Conservation (phyloP, 495 filamentous ascomycete species). For the Pyrenopolyporus hunteri region DNA sequence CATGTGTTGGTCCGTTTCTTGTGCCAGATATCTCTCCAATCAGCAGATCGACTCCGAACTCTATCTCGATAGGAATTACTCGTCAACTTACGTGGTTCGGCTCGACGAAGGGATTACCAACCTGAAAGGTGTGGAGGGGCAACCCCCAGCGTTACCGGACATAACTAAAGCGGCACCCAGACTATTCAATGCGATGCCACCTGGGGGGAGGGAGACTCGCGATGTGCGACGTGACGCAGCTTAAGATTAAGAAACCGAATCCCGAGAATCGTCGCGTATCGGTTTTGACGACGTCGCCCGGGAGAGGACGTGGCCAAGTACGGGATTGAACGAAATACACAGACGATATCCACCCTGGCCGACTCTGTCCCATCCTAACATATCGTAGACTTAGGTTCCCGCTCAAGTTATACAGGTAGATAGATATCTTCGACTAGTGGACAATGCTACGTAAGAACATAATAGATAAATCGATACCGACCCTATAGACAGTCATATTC, state of each 20-base stretch:
- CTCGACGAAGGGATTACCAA: constrained; percentile 24
- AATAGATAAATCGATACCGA: too few relatives aligned
- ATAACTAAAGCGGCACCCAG: constrained; percentile 40
- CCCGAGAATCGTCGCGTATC: constrained; percentile 24
- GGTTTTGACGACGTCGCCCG: constrained; percentile 22
- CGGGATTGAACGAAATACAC: constrained; percentile 11
- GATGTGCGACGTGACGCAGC: constrained; percentile 22
- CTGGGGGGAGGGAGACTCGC: constrained; percentile 34
- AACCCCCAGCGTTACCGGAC: constrained; percentile 38
- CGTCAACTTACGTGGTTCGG: constrained; percentile 27
- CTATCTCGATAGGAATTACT: constrained; percentile 32
- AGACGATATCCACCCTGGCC: too few relatives aligned
- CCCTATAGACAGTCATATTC: constrained; percentile 2
- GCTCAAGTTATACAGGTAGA: too few relatives aligned
- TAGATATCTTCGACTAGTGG: too few relatives aligned
- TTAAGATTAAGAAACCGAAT: constrained; percentile 31
- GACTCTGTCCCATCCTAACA: too few relatives aligned
- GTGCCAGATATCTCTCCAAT: constrained; percentile 25
- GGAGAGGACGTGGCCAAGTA: constrained; percentile 3
- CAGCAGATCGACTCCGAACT: constrained; percentile 11
- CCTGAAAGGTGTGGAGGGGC: constrained; percentile 39
- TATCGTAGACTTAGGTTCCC: too few relatives aligned
- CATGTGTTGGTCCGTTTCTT: constrained; percentile 21
- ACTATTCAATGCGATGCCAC: constrained; percentile 36
- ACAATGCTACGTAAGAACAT: too few relatives aligned